These are phyloP conservation scores for Malassezia dermatis DNA, from an alignment of 1,284 basidiomycete genomes.

Conservation along the genomic window DNA sequence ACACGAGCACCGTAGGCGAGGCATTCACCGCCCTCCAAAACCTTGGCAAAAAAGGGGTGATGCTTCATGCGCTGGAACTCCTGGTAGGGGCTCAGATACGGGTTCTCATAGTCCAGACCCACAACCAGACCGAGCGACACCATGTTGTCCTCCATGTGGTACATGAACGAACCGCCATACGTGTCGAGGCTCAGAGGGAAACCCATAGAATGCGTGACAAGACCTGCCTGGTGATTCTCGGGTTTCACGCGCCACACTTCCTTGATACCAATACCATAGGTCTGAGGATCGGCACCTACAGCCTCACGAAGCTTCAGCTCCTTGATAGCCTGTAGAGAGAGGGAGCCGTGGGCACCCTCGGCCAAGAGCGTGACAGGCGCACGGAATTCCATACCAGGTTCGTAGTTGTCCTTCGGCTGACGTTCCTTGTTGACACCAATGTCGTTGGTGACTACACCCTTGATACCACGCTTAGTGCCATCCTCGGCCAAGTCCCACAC, in stretches of 20 bases:
- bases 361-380: constrained; percentile 88
- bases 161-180: constrained; percentile 88
- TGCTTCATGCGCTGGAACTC: constrained; percentile 97
- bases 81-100: constrained; percentile 80
- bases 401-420: constrained; percentile 75
- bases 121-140: constrained; percentile 85
- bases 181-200: constrained; percentile 78
- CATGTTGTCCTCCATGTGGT: constrained; percentile 89
- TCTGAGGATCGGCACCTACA: constrained; percentile 68
- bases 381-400: constrained; percentile 93
- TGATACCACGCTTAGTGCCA: constrained; percentile 54
- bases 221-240: constrained; percentile 66
- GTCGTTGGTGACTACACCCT: constrained; percentile 85
- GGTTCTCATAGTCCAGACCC: constrained; percentile 88
- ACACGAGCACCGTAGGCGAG: constrained; percentile 84
- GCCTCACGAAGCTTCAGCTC: constrained; percentile 66
- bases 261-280: constrained; percentile 91
- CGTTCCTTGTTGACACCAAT: constrained; percentile 76
- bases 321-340: constrained; percentile 70
- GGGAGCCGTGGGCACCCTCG: constrained; percentile 86
- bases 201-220: constrained; percentile 84
- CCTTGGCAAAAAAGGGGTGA: constrained; percentile 75
- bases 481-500: constrained; percentile 63
- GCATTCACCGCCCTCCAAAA: constrained; percentile 68
- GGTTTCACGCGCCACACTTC: constrained; percentile 89